These are phyloP conservation scores for Hyphopichia pseudoburtonii DNA, from an alignment of 1,139 yeast species.

Conservation along the genomic window DNA sequence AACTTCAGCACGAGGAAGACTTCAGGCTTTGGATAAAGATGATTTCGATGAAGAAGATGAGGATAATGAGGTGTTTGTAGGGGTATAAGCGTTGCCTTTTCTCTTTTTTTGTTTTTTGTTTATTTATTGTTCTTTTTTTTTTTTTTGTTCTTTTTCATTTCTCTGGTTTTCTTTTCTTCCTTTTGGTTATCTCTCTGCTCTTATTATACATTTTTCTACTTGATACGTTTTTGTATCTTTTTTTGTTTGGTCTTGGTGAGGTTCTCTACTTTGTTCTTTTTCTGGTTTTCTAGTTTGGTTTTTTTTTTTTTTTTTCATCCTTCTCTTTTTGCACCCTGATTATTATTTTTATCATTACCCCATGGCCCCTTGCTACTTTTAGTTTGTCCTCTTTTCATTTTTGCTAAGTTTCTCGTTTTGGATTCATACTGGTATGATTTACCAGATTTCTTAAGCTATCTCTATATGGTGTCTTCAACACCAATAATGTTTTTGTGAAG, in stretches of 20 bases:
- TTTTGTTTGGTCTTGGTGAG: constrained; percentile 6
- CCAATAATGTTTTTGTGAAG: too few species aligned
- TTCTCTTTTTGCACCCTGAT: constrained; percentile 3
- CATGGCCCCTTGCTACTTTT: neutral
- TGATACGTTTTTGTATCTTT: constrained; percentile 5
- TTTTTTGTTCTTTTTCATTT: neutral
- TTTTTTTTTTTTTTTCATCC: constrained; percentile 3
- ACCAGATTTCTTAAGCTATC: too few species aligned
- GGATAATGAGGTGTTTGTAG: constrained; percentile 23
- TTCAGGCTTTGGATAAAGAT: constrained; percentile 19
- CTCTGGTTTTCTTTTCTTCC: constrained; percentile 1
- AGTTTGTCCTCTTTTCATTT: neutral
- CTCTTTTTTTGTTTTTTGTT: neutral
- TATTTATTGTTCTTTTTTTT: neutral
- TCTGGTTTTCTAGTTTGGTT: constrained; percentile 6
- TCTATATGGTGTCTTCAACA: too few species aligned
- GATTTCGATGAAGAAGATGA: constrained; percentile 25
- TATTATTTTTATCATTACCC: too few species aligned
- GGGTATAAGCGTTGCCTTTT: constrained; percentile 14
- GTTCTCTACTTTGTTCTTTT: constrained; percentile 4
- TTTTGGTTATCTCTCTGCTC: neutral
- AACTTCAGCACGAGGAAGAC: constrained; percentile 17
- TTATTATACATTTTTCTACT: constrained; percentile 1
- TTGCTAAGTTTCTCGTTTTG: too few species aligned
- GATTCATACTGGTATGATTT: too few species aligned